Percentiles rank a stretch among this genome's conserved stretches.
phyloP scores from a whole-genome alignment of 805 yeast species.

The Candida corydali region DNA sequence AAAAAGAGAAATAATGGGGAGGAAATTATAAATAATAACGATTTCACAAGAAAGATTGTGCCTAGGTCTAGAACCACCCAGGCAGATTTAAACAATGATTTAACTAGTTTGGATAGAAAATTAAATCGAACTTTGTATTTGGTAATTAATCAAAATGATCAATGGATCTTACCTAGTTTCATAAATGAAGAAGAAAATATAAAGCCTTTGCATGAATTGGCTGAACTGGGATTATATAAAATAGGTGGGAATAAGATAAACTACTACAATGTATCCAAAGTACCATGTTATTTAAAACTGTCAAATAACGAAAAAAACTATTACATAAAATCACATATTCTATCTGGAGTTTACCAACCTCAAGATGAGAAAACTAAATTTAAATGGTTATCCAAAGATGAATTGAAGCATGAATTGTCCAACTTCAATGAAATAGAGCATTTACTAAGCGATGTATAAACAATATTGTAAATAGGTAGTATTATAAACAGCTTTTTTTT shows the following conservation, averaged over 20 bases:
- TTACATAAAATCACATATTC: constrained; percentile 79
- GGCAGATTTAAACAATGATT: constrained; percentile 66
- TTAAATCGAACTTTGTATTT: constrained; percentile 78
- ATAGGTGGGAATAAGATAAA: constrained; percentile 75
- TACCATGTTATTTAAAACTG: constrained; percentile 71
- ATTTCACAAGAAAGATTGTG: constrained; percentile 62
- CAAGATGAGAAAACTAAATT: constrained; percentile 42
- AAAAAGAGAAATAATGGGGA: constrained; percentile 7
- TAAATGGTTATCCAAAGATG: constrained; percentile 85
- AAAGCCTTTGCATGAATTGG: constrained; percentile 60
- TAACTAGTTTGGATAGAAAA: constrained; percentile 69
- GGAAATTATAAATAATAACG: constrained; percentile 27
- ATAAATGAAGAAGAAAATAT: constrained; percentile 9
- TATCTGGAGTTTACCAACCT: constrained; percentile 71
- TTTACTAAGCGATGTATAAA: constrained; percentile 39
- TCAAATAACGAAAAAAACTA: constrained; percentile 46
- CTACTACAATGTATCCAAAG: constrained; percentile 87
- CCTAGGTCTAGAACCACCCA: constrained; percentile 71
- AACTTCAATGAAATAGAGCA: constrained; percentile 48
- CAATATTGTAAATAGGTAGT: constrained; percentile 4
- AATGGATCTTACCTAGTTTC: constrained; percentile 87
- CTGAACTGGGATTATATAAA: constrained; percentile 66
- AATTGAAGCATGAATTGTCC: constrained; percentile 52
- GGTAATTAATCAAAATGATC: constrained; percentile 46
- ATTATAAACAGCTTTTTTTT: no score